A percentile compares a stretch with the other conserved stretches of the same genome.
phyloP scores from a whole-genome alignment of 164 flowering plant species.

The Chimonanthus salicifolius region DNA sequence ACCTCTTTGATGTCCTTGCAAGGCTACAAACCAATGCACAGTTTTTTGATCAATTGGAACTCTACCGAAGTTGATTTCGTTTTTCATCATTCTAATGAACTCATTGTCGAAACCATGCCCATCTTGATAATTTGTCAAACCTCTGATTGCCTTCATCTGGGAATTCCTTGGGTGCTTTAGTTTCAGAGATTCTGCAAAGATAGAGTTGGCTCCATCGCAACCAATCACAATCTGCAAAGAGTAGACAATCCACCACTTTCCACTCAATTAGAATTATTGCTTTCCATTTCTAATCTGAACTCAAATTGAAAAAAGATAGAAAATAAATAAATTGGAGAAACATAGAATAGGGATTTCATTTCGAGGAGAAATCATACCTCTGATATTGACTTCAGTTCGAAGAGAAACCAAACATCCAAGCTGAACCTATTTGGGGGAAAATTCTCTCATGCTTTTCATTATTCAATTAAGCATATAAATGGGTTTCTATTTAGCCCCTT shows the following conservation, averaged over 20 bases:
- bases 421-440: too few relatives aligned
- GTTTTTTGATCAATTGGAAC: slow-evolving; percentile 31
- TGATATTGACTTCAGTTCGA: too few relatives aligned
- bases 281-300: too few relatives aligned
- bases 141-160: slow-evolving; percentile 23
- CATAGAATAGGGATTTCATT: too few relatives aligned
- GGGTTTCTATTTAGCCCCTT: too few relatives aligned
- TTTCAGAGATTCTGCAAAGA: slow-evolving; percentile 31
- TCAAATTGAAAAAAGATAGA: too few relatives aligned
- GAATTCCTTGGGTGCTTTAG: slow-evolving; percentile 25
- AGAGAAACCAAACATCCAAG: too few relatives aligned
- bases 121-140: slow-evolving; percentile 32
- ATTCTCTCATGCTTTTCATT: too few relatives aligned
- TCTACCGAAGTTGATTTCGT: slow-evolving; percentile 20
- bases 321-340: too few relatives aligned
- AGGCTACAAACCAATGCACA: slow-evolving; percentile 39
- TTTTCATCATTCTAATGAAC: slow-evolving; percentile 12
- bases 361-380: too few relatives aligned
- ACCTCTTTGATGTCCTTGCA: slow-evolving; percentile 26
- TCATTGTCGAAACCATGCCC: slow-evolving; percentile 37
- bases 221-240: slow-evolving; percentile 43
- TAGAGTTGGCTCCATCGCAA: slow-evolving; percentile 52
- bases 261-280: too few relatives aligned
- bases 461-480: too few relatives aligned
- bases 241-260: not conserved